Evolutionary conservation across 495 filamentous ascomycete species (phyloP).

Genomic region (Annulohypoxylon stygium): DNA sequence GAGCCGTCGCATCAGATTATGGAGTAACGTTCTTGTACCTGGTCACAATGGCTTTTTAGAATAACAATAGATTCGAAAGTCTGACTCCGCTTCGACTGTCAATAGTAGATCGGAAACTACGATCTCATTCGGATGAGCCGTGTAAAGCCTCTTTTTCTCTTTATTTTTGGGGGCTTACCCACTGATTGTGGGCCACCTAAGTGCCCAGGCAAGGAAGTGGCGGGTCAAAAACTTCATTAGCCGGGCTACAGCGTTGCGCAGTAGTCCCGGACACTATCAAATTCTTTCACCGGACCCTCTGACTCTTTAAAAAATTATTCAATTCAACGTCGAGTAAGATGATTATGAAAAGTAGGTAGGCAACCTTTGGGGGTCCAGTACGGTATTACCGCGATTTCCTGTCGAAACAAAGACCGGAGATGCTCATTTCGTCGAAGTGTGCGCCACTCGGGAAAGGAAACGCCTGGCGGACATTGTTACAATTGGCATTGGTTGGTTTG

Average conservation of each 20-base stretch:
- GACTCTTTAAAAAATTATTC: neutral
- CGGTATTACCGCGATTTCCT: neutral
- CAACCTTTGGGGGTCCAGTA: neutral
- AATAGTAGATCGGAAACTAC: slow-evolving; percentile 19
- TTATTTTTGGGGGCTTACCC: slow-evolving; percentile 9
- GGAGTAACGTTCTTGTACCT: neutral
- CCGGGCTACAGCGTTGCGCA: neutral
- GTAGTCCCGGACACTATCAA: neutral
- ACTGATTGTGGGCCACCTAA: neutral
- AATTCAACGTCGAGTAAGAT: neutral
- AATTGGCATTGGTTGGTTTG: slow-evolving; percentile 12
- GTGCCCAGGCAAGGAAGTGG: neutral
- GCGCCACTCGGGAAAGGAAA: slow-evolving; percentile 14
- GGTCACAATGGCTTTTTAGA: neutral
- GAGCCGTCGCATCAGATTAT: neutral
- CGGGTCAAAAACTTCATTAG: slow-evolving; percentile 3
- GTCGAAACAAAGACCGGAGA: slow-evolving; percentile 3
- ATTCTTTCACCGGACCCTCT: neutral
- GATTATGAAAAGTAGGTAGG: neutral
- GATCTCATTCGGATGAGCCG: slow-evolving; percentile 31
- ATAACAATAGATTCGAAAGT: neutral
- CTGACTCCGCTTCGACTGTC: neutral
- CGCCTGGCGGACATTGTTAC: slow-evolving; percentile 1
- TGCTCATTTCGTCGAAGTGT: slow-evolving; percentile 4
- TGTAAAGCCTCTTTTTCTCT: slow-evolving; percentile 9